Evolutionary conservation across 345 rosid genomes (phyloP).

Genomic region (Syzygium oleosum): DNA sequence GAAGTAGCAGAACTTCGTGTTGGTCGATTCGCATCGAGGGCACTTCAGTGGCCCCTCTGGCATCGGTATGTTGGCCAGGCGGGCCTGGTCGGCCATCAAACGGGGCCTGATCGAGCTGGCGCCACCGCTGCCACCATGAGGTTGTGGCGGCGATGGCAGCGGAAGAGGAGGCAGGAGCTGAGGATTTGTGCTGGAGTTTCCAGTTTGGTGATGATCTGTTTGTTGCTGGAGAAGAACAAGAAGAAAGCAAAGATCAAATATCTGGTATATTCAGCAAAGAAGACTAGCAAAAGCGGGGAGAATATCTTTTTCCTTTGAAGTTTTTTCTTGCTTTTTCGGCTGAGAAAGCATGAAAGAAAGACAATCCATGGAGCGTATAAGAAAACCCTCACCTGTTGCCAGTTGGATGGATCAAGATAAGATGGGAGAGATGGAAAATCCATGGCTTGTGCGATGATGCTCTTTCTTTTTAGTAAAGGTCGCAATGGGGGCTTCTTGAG

Average conservation of each 20-base stretch:
- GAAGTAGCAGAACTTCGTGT: slow-evolving; percentile 95
- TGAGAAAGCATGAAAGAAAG: not conserved
- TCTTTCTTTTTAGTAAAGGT: slow-evolving; percentile 6
- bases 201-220: slow-evolving; percentile 22
- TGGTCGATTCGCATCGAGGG: slow-evolving; percentile 90
- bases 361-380: not conserved
- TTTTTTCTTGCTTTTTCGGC: slow-evolving; percentile 17
- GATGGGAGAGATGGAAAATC: slow-evolving; percentile 85
- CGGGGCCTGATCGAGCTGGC: slow-evolving; percentile 68
- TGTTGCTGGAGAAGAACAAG: slow-evolving; percentile 25
- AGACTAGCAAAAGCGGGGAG: slow-evolving; percentile 21
- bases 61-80: slow-evolving; percentile 70
- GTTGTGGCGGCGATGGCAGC: slow-evolving; percentile 41
- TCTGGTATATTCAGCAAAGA: slow-evolving; percentile 47
- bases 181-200: slow-evolving; percentile 8
- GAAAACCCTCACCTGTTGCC: slow-evolving; percentile 72
- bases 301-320: slow-evolving; percentile 34
- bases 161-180: slow-evolving; percentile 32
- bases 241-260: slow-evolving; percentile 18
- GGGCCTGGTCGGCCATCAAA: slow-evolving; percentile 92
- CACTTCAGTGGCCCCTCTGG: slow-evolving; percentile 76
- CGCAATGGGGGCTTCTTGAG: not conserved
- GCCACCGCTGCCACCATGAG: slow-evolving; percentile 41
- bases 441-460: slow-evolving; percentile 28
- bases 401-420: slow-evolving; percentile 97